These are phyloP conservation scores for Orbilia quercus DNA, from an alignment of 2,329 filamentous ascomycete species.

Conservation along the genomic window DNA sequence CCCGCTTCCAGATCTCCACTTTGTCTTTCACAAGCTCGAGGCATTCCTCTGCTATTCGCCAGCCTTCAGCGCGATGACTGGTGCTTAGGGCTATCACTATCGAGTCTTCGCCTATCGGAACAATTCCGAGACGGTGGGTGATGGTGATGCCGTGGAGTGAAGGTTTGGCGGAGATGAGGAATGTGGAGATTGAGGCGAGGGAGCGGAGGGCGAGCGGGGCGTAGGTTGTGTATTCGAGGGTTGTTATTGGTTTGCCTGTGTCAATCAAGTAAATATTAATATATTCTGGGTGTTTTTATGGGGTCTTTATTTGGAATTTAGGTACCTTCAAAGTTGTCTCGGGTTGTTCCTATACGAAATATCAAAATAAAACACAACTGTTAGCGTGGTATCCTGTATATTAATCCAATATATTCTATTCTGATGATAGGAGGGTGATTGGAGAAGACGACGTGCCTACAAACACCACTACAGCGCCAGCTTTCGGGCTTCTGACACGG, in stretches of 20 bases:
- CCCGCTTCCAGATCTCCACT: conserved; percentile 95
- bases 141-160: conserved; percentile 79
- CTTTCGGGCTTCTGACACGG: conserved; percentile 76
- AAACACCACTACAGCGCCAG: conserved; percentile 81
- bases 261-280: too few species aligned
- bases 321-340: conserved; percentile 75
- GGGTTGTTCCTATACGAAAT: conserved; percentile 73
- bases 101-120: conserved; percentile 91
- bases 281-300: too few species aligned
- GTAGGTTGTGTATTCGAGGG: conserved; percentile 81
- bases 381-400: too few species aligned
- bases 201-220: conserved; percentile 75
- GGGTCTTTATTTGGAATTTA: background rate
- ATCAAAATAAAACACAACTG: too few species aligned
- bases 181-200: conserved; percentile 73
- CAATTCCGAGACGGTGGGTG: conserved; percentile 83
- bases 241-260: conserved; percentile 72
- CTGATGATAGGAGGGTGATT: too few species aligned
- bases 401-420: too few species aligned
- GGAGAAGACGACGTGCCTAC: conserved; percentile 68
- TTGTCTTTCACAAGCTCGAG: conserved; percentile 85
- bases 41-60: conserved; percentile 88
- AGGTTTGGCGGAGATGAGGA: conserved; percentile 67
- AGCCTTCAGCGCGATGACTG: conserved; percentile 84
- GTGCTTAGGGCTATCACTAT: conserved; percentile 88